These are phyloP conservation scores for Stagonosporopsis rhizophila DNA, from an alignment of 2,329 filamentous ascomycete species.

Conservation along the genomic window DNA sequence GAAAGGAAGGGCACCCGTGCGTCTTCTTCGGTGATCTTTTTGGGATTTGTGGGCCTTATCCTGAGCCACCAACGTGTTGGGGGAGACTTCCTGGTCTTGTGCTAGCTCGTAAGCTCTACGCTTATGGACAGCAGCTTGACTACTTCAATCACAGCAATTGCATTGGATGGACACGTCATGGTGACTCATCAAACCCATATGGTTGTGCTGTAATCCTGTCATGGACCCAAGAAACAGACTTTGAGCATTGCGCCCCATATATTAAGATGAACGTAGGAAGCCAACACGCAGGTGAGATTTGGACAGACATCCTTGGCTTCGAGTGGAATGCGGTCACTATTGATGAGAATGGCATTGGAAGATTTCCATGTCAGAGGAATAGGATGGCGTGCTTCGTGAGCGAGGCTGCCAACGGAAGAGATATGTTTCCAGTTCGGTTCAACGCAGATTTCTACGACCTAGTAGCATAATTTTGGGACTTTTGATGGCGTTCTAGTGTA, in stretches of 20 bases:
- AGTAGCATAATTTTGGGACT: background rate
- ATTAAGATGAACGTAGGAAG: conserved; percentile 63
- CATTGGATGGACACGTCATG: conserved; percentile 63
- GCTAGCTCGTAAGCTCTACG: conserved; percentile 68
- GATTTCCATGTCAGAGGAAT: conserved; percentile 52
- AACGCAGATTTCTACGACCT: conserved; percentile 6
- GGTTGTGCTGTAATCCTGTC: conserved; percentile 58
- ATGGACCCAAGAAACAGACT: conserved; percentile 28
- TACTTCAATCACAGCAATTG: conserved; percentile 66
- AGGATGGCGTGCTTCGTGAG: conserved; percentile 11
- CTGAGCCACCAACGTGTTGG: conserved; percentile 58
- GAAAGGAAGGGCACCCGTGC: conserved; percentile 65
- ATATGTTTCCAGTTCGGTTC: conserved; percentile 10
- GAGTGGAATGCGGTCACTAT: conserved; percentile 62
- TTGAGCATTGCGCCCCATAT: background rate
- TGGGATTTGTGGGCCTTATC: conserved; percentile 59
- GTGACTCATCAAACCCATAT: conserved; percentile 44
- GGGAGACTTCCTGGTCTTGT: conserved; percentile 52
- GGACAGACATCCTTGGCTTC: conserved; percentile 64
- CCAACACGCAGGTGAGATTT: conserved; percentile 62
- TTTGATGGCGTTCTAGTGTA: too few relatives aligned
- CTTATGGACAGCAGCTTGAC: conserved; percentile 67
- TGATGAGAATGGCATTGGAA: conserved; percentile 61
- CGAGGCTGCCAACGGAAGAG: background rate
- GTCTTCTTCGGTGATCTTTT: conserved; percentile 73